phyloP scores from a whole-genome alignment of 768 basidiomycete species.

The Lentinula lateritia region DNA sequence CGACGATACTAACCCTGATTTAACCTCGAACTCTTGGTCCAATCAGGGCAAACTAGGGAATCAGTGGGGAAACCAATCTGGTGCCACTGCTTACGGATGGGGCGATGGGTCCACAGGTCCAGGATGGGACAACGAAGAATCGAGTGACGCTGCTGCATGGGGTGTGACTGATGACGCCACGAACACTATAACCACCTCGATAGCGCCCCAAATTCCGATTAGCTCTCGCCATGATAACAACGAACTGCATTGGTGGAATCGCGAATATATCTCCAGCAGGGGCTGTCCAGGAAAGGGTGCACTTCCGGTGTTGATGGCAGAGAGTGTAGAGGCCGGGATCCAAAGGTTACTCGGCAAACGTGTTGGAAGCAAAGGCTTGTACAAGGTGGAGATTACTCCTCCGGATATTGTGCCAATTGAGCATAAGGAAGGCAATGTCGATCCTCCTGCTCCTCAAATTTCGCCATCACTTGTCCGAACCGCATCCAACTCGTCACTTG shows the following conservation, averaged over 20 bases:
- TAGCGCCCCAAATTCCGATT: background rate
- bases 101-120: background rate
- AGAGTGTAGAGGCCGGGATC: slow-evolving; percentile 13
- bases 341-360: slow-evolving; percentile 23
- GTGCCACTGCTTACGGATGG: background rate
- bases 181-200: background rate
- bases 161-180: background rate
- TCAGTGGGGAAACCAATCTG: slow-evolving; percentile 1
- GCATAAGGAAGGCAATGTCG: background rate
- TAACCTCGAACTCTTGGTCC: background rate
- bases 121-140: background rate
- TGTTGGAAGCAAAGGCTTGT: slow-evolving; percentile 36
- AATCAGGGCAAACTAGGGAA: background rate
- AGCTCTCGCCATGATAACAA: background rate
- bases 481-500: slow-evolving; percentile 15
- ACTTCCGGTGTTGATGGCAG: slow-evolving; percentile 49
- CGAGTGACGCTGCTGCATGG: background rate
- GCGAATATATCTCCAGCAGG: background rate
- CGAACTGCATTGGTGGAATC: background rate
- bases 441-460: background rate
- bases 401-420: slow-evolving; percentile 26
- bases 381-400: slow-evolving; percentile 63
- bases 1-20: slow-evolving; percentile 27
- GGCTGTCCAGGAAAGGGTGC: background rate
- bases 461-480: slow-evolving; percentile 14